A percentile compares a stretch with the other conserved stretches of the same genome.
phyloP scores from a whole-genome alignment of 768 basidiomycete species.

The Arthromyces matolae region DNA sequence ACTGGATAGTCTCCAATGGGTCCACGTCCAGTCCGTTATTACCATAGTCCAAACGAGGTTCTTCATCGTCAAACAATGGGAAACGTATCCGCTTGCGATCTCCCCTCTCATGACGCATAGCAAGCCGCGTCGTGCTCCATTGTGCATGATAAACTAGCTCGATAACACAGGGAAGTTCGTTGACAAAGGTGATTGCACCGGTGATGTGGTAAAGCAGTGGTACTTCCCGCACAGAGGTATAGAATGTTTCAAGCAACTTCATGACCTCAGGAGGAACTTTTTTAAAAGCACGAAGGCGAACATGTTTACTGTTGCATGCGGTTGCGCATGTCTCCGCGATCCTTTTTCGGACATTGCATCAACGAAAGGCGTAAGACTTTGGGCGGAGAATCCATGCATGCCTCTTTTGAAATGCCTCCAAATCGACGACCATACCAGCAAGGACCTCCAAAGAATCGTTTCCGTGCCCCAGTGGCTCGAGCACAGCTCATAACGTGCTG shows the following conservation, averaged over 20 bases:
- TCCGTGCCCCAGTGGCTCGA: constrained; percentile 53
- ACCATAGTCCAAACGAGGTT: constrained; percentile 97
- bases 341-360: no score
- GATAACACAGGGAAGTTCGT: constrained; percentile 94
- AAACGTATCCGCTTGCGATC: constrained; percentile 99
- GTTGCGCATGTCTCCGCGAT: constrained; percentile 99
- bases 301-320: constrained; percentile 98
- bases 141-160: constrained; percentile 99
- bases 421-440: constrained; percentile 55
- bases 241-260: constrained; percentile 99
- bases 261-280: constrained; percentile 99
- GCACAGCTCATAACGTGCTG: constrained; percentile 78
- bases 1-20: constrained; percentile 94
- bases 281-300: constrained; percentile 95
- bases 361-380: no score
- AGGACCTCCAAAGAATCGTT: constrained; percentile 75
- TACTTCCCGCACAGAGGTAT: constrained; percentile 94
- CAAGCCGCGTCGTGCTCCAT: constrained; percentile 99
- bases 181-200: constrained; percentile 98
- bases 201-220: constrained; percentile 99
- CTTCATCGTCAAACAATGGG: constrained; percentile 98
- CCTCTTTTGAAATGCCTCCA: no score
- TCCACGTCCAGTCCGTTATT: constrained; percentile 99
- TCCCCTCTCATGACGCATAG: constrained; percentile 97
- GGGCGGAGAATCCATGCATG: no score